Evolutionary conservation across 1,284 basidiomycete species (phyloP).

Genomic region (Puccinia novopanici): DNA sequence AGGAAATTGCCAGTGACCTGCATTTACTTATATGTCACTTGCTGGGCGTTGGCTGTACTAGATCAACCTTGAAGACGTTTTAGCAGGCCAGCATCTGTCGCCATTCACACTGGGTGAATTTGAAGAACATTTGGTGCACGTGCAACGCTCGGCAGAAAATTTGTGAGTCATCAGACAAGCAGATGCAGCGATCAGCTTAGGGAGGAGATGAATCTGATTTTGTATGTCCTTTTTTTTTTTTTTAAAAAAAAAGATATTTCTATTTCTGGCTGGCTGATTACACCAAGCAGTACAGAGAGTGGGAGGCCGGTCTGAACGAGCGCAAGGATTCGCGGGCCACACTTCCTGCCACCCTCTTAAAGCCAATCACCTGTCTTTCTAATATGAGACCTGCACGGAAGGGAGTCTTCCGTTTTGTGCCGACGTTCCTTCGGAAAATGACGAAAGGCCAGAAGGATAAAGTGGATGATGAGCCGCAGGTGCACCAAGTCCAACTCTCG

Average conservation of each 20-base stretch:
- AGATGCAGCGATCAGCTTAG: too few relatives aligned
- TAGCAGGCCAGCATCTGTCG: slow-evolving; percentile 17
- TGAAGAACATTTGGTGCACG: slow-evolving; percentile 32
- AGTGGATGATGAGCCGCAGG: background rate
- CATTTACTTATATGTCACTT: background rate
- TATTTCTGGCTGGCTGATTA: slow-evolving; percentile 40
- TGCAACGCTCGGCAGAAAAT: slow-evolving; percentile 43
- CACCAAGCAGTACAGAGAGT: slow-evolving; percentile 34
- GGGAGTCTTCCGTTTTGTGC: background rate
- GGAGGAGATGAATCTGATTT: background rate
- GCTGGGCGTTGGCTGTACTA: background rate
- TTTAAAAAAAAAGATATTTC: too few relatives aligned
- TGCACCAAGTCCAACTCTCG: slow-evolving; percentile 3
- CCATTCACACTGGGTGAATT: slow-evolving; percentile 40
- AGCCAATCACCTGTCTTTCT: background rate
- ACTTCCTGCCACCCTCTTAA: background rate
- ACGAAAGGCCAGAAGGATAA: background rate
- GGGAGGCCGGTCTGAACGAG: slow-evolving; percentile 27
- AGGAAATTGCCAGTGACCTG: background rate
- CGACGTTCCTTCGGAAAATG: background rate
- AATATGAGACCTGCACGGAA: background rate
- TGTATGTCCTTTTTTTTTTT: too few relatives aligned
- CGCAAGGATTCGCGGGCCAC: background rate
- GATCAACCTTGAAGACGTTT: slow-evolving; percentile 36
- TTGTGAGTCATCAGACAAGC: slow-evolving; percentile 18